phyloP scores from a whole-genome alignment of 192 early-diverging fungal genomes.

The Borealophlyctis nickersoniae region DNA sequence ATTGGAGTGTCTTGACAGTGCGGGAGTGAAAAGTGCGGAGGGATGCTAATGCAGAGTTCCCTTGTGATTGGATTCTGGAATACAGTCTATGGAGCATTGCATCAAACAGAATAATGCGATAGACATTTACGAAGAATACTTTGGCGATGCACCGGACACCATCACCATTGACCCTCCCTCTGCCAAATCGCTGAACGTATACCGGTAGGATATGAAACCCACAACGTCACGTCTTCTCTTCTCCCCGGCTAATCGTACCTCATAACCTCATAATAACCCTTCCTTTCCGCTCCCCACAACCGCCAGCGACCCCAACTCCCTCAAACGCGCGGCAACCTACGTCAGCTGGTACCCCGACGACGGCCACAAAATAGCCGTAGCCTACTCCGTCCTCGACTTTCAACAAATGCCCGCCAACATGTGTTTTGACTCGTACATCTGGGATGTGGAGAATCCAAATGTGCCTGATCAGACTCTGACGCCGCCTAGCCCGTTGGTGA shows the following conservation, averaged over 20 bases:
- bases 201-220: slow-evolving; percentile 31
- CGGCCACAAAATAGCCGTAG: slow-evolving; percentile 59
- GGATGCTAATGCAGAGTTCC: background rate
- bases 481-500: slow-evolving; percentile 50
- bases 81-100: slow-evolving; percentile 54
- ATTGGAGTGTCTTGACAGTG: background rate
- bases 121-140: slow-evolving; percentile 67
- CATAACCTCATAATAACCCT: background rate
- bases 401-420: slow-evolving; percentile 53
- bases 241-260: background rate
- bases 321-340: slow-evolving; percentile 51
- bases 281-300: background rate
- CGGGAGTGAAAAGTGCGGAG: background rate
- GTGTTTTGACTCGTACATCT: slow-evolving; percentile 59
- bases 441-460: slow-evolving; percentile 66
- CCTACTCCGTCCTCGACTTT: slow-evolving; percentile 56
- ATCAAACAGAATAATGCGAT: slow-evolving; percentile 69
- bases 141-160: slow-evolving; percentile 44
- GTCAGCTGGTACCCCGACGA: slow-evolving; percentile 65
- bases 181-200: slow-evolving; percentile 58
- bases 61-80: background rate
- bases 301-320: slow-evolving; percentile 49
- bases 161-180: slow-evolving; percentile 41
- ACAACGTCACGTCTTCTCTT: background rate
- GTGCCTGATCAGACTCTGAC: slow-evolving; percentile 54